These are phyloP conservation scores for Lithospermum erythrorhizon DNA, from an alignment of 257 asterid species.

Conservation along the genomic window DNA sequence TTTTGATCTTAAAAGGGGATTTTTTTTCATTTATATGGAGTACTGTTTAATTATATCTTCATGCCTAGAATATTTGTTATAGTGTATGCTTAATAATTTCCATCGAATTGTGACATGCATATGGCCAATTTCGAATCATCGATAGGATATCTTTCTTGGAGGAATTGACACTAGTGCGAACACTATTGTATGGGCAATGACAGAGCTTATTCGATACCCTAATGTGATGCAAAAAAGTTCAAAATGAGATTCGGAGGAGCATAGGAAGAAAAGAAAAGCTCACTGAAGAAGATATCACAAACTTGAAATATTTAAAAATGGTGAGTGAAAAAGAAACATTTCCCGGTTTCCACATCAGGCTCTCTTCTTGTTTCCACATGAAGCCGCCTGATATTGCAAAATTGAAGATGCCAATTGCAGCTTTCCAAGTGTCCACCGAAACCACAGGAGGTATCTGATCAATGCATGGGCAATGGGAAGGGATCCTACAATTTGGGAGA, in stretches of 20 bases:
- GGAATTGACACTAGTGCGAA: background rate
- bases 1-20: no score
- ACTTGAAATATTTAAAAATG: background rate
- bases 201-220: background rate
- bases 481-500: background rate
- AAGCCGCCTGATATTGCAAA: background rate
- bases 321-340: background rate
- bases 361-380: background rate
- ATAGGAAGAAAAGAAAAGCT: background rate
- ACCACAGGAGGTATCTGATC: background rate
- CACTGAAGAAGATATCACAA: background rate
- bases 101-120: no score
- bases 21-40: no score
- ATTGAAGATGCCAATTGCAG: background rate
- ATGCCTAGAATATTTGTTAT: no score
- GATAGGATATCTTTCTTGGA: background rate
- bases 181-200: conserved; percentile 3
- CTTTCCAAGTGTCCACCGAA: no score
- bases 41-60: no score
- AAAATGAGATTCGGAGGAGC: background rate
- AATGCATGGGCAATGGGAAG: conserved; percentile 3
- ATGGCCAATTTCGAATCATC: background rate
- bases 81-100: no score
- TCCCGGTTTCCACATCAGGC: background rate
- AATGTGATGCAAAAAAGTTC: conserved; percentile 1